Base-by-base conservation (phyloP, 306 rosid genomes). In the Mucuna pruriens region DNA sequence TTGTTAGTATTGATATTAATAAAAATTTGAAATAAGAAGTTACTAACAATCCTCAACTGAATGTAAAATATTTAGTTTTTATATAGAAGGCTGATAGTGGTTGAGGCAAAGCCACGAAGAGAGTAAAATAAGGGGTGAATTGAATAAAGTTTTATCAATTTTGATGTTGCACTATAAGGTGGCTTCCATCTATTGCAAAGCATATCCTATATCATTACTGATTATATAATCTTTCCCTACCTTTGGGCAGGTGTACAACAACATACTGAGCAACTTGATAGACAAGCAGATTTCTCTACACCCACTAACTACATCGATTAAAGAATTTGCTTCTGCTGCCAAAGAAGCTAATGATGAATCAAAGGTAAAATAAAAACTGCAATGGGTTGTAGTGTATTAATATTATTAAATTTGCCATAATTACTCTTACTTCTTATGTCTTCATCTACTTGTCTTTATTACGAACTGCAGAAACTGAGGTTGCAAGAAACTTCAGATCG, bases 281-380 rank as follows among this genome's bases (percentile, higher is more conserved):
- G 82, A 82, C 29, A 74, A 69, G 46, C 62, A 16, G 62, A 49
- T 86, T 23, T 81, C 86, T 49, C 63, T 92, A 48, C 51, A 77
- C 29, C 86, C 92, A 1, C 82, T 92, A 39, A 80, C 58, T 17
- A 34, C 75, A 22, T 85, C 97, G 3, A 86, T 90, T 57, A 79
- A 86, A 75, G 95, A 92, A 72, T 83, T 92, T 82, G 75, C 83
- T 52, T 71, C 78, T 54, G 89, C 92, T 9, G 95, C 97, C 68
- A 80, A 80, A 66, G 88, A 89, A 72, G 87, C 70, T 10, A 88
- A 90, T 26, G 74, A 75, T 26, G 95, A 92, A 84, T 82, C 85
- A 7, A 80, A 84, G 90, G 95, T 90, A 66, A 79, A 78, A 72
- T 71, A 23, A 38, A 6, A 51, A 3, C 4, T 22, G 9, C 11